phyloP scores from a whole-genome alignment of 2,329 filamentous ascomycete species.

The Paraphaeosphaeria minitans region DNA sequence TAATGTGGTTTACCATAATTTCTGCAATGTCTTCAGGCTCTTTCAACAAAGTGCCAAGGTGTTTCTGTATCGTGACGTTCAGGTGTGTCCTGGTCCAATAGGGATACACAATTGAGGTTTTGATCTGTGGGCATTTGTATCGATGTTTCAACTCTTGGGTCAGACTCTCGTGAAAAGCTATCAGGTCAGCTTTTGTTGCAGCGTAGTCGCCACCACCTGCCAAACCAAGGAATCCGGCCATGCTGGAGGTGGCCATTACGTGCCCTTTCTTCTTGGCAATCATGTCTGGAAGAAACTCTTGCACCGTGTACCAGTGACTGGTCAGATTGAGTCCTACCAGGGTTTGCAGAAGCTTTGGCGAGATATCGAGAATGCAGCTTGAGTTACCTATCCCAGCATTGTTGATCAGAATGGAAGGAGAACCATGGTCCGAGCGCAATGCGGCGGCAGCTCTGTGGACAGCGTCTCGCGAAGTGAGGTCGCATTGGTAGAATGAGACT shows the following conservation, averaged over 20 bases:
- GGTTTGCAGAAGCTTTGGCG: conserved; percentile 28
- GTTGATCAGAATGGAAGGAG: conserved; percentile 44
- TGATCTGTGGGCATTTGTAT: conserved; percentile 51
- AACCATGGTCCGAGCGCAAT: conserved; percentile 40
- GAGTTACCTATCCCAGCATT: conserved; percentile 46
- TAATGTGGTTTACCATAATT: conserved; percentile 52
- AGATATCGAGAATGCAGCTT: conserved; percentile 39
- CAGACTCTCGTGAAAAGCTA: conserved; percentile 44
- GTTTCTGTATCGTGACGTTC: conserved; percentile 38
- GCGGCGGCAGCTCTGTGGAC: conserved; percentile 36
- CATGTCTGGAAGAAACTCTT: conserved; percentile 47
- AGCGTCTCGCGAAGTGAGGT: conserved; percentile 38
- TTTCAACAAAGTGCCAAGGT: conserved; percentile 39
- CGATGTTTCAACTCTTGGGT: conserved; percentile 49
- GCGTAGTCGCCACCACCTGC: conserved; percentile 43
- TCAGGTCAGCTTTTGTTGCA: conserved; percentile 41
- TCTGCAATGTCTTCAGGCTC: conserved; percentile 49
- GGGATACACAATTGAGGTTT: conserved; percentile 51
- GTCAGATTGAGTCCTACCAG: conserved; percentile 44
- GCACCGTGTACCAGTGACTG: conserved; percentile 45
- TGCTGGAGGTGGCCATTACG: conserved; percentile 43
- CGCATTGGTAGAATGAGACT: conserved; percentile 38
- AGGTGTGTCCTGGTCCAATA: conserved; percentile 49
- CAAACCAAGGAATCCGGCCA: conserved; percentile 40
- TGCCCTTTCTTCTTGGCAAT: conserved; percentile 44